Conservation (phyloP, 2,329 filamentous ascomycete genomes). For the Sporothrix schenckii region DNA sequence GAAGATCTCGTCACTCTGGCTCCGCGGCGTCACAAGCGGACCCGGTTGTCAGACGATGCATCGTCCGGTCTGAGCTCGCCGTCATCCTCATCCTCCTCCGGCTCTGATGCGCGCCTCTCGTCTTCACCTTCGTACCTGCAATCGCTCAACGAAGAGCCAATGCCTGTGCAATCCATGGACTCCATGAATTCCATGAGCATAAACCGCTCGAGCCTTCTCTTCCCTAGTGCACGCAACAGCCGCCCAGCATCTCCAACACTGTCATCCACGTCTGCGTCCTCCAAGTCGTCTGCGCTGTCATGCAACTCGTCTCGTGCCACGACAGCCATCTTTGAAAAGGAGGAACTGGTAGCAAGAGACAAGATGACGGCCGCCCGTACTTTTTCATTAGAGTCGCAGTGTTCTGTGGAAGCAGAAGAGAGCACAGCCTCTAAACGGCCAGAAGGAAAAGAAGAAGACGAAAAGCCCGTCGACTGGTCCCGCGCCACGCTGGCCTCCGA, state of each 20-base stretch:
- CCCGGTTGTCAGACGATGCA: not conserved
- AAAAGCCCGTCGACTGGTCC: not conserved
- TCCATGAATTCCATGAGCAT: slow-evolving; percentile 38
- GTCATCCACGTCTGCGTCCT: slow-evolving; percentile 21
- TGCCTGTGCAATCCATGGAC: slow-evolving; percentile 22
- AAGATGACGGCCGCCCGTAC: not conserved
- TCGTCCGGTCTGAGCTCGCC: slow-evolving; percentile 11
- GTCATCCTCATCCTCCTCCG: slow-evolving; percentile 4
- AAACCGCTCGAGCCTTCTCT: slow-evolving; percentile 31
- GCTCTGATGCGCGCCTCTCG: not conserved
- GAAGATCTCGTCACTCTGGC: slow-evolving; percentile 58
- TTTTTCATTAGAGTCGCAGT: not conserved
- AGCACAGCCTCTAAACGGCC: not conserved
- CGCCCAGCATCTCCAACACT: slow-evolving; percentile 24
- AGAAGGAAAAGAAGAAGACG: not conserved
- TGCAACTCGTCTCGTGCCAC: slow-evolving; percentile 17
- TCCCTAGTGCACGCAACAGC: slow-evolving; percentile 11
- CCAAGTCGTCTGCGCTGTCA: not conserved
- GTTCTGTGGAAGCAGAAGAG: not conserved
- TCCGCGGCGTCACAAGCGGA: not conserved
- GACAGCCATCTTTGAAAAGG: slow-evolving; percentile 24
- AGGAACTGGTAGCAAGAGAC: not conserved
- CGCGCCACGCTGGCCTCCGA: slow-evolving; percentile 5
- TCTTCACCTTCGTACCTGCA: slow-evolving; percentile 4
- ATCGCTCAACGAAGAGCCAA: not conserved